phyloP scores from a whole-genome alignment of 345 rosid species.

The Eucalyptus marginata region DNA sequence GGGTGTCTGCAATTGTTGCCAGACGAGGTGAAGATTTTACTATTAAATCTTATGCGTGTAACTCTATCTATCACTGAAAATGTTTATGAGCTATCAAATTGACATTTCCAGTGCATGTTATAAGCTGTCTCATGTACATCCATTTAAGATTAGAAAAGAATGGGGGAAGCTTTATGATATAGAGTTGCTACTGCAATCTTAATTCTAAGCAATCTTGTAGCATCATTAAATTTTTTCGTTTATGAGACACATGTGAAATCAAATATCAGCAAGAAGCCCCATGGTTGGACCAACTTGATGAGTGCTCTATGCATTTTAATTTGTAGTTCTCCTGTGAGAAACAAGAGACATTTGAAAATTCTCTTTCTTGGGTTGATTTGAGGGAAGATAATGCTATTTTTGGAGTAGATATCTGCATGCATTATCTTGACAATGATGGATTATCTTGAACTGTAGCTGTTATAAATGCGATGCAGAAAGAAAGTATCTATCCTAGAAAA shows the following conservation, averaged over 20 bases:
- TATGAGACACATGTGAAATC: neutral
- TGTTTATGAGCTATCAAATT: neutral
- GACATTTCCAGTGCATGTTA: neutral
- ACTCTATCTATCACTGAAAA: neutral
- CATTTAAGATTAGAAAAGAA: neutral
- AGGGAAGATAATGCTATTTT: neutral
- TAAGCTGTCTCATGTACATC: neutral
- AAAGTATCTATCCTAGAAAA: slow-evolving; percentile 74
- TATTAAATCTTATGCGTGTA: neutral
- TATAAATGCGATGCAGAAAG: slow-evolving; percentile 40
- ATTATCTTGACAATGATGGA: neutral
- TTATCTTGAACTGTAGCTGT: neutral
- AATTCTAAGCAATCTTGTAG: neutral
- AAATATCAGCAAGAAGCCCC: neutral
- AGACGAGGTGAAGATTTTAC: neutral
- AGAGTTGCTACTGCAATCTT: neutral
- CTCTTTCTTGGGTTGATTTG: neutral
- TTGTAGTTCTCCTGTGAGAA: neutral
- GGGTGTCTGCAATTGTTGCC: neutral
- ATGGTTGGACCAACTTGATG: neutral
- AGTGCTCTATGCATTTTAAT: neutral
- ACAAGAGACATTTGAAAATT: neutral
- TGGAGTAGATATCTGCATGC: neutral
- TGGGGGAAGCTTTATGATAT: neutral
- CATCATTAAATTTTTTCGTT: neutral